These are phyloP conservation scores for Saccharomyces hybrid DNA, from an alignment of 1,139 yeast genomes.

Conservation along the genomic window DNA sequence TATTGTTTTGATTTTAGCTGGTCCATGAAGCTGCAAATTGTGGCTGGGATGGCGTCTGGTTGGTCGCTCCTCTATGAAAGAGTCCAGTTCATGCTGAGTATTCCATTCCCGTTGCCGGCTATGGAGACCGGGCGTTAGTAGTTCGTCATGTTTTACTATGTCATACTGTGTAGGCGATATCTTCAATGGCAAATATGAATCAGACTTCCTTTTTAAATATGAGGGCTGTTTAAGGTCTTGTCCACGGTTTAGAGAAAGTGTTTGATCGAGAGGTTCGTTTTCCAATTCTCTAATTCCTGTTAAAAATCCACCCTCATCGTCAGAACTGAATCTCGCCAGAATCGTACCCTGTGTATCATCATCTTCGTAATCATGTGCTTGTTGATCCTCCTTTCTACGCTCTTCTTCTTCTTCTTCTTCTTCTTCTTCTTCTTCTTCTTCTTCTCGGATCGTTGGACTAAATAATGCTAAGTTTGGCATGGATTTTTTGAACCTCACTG, in stretches of 20 bases:
- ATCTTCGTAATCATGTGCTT: constrained; percentile 1
- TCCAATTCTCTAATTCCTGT: constrained; percentile 51
- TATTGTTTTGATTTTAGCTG: constrained; percentile 26
- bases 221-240: constrained; percentile 15
- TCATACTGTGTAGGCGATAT: constrained; percentile 26
- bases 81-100: constrained; percentile 15
- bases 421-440: constrained; percentile 9
- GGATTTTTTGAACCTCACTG: constrained; percentile 24
- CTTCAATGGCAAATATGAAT: constrained; percentile 11
- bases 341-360: background rate
- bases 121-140: constrained; percentile 26
- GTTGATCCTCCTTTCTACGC: background rate
- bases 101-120: constrained; percentile 20
- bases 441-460: constrained; percentile 16
- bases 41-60: background rate
- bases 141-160: constrained; percentile 21
- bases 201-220: background rate
- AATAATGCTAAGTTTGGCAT: constrained; percentile 22
- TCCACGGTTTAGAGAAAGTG: background rate
- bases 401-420: background rate
- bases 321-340: constrained; percentile 4
- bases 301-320: constrained; percentile 13
- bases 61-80: constrained; percentile 18
- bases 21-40: constrained; percentile 7
- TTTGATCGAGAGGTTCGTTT: constrained; percentile 45